Evolutionary conservation across 345 rosid genomes (phyloP).

Genomic region (Salix brachista): DNA sequence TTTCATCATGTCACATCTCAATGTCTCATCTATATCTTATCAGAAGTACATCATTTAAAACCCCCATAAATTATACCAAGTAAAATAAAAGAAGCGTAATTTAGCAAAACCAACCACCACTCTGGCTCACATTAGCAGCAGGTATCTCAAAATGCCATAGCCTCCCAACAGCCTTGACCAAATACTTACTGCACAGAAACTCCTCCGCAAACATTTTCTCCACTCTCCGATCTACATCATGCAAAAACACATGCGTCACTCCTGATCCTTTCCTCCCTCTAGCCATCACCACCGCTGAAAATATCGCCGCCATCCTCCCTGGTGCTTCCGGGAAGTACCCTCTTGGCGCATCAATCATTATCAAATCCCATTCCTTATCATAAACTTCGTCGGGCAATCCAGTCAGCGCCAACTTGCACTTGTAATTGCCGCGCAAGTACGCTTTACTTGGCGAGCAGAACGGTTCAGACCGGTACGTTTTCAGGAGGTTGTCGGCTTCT

Average conservation of each 20-base stretch:
- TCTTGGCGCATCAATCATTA: constrained; percentile 79
- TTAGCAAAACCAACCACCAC: constrained; percentile 49
- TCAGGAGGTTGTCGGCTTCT: constrained; percentile 43
- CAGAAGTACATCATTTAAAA: not conserved
- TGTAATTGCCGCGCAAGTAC: constrained; percentile 48
- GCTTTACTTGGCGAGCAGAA: constrained; percentile 48
- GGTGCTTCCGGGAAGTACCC: constrained; percentile 72
- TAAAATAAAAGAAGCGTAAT: not conserved
- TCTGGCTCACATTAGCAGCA: constrained; percentile 32
- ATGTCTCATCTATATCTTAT: not conserved
- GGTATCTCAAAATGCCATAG: constrained; percentile 82
- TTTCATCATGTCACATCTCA: not conserved
- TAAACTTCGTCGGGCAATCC: constrained; percentile 74
- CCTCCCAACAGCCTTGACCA: constrained; percentile 44
- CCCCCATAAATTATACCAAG: no score
- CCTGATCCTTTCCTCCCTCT: constrained; percentile 59
- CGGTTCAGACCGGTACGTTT: constrained; percentile 37
- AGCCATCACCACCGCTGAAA: constrained; percentile 80
- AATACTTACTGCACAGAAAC: constrained; percentile 57
- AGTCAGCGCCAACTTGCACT: constrained; percentile 58
- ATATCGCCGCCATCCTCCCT: constrained; percentile 74
- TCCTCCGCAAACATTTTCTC: constrained; percentile 60
- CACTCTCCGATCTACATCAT: constrained; percentile 61
- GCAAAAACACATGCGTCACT: constrained; percentile 68
- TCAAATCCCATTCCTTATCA: constrained; percentile 78